A percentile compares a stretch with the other conserved stretches of the same genome.
phyloP scores from a whole-genome alignment of 768 basidiomycete genomes.

The Mrakia frigida region DNA sequence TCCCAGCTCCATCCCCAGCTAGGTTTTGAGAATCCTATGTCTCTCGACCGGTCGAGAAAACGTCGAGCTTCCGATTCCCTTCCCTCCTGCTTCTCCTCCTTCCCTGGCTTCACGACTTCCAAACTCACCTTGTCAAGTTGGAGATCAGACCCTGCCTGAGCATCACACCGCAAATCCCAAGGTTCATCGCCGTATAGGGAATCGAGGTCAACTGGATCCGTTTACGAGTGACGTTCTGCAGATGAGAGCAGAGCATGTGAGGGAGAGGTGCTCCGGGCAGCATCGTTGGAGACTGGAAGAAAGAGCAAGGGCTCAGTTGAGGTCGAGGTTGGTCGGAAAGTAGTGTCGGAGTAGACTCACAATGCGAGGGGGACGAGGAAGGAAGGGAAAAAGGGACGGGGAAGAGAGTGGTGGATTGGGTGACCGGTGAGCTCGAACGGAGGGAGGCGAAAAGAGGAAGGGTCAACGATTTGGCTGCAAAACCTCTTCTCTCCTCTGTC shows the following conservation, averaged over 20 bases:
- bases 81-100: neutral
- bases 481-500: neutral
- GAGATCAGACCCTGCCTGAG: constrained; percentile 84
- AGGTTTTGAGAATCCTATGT: neutral
- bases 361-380: no score
- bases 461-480: neutral
- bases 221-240: constrained; percentile 88
- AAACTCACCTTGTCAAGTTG: constrained; percentile 53
- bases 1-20: no score
- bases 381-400: neutral
- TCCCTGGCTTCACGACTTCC: neutral
- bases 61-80: neutral
- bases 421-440: neutral
- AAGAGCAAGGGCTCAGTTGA: neutral
- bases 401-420: neutral
- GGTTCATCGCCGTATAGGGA: constrained; percentile 78
- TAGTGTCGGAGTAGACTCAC: neutral
- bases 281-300: neutral
- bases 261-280: constrained; percentile 42
- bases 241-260: constrained; percentile 77
- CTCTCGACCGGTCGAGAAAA: neutral
- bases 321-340: no score
- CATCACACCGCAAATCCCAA: constrained; percentile 86
- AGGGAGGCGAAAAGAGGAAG: no score
- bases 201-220: constrained; percentile 72